Evolutionary conservation across 805 yeast species (phyloP).

Genomic region (Wickerhamiella kurtzmanii): DNA sequence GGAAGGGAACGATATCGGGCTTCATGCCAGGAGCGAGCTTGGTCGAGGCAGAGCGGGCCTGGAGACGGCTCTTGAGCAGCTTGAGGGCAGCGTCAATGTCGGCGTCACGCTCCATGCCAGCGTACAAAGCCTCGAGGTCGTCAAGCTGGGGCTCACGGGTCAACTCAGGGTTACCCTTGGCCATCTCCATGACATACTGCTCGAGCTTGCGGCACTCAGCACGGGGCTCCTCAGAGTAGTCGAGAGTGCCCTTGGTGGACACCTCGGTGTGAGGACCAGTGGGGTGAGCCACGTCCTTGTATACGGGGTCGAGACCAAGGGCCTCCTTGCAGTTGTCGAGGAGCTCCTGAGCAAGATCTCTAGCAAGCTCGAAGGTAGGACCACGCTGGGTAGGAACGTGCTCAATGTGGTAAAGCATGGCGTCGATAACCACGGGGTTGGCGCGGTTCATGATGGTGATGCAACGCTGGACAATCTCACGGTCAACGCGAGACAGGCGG

Average conservation of each 20-base stretch:
- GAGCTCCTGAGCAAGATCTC: constrained; percentile 79
- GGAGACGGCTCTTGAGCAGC: constrained; percentile 17
- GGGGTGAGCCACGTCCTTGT: constrained; percentile 87
- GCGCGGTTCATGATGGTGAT: constrained; percentile 96
- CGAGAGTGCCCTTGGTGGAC: constrained; percentile 76
- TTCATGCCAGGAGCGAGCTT: constrained; percentile 20
- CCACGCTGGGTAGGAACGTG: constrained; percentile 77
- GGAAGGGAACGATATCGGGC: constrained; percentile 77
- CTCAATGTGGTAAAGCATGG: constrained; percentile 90
- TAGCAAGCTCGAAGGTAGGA: constrained; percentile 83
- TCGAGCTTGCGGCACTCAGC: constrained; percentile 87
- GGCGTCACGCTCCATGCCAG: constrained; percentile 12
- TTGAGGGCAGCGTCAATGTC: constrained; percentile 19
- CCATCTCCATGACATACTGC: constrained; percentile 92
- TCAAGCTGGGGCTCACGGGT: constrained; percentile 37
- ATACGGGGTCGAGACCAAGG: constrained; percentile 67
- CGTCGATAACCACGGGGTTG: constrained; percentile 80
- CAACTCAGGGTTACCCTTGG: constrained; percentile 69
- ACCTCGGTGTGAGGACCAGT: constrained; percentile 88
- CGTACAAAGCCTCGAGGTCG: constrained; percentile 22
- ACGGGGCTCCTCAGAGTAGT: constrained; percentile 73
- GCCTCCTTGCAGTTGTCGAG: constrained; percentile 93
- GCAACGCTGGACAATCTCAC: constrained; percentile 93
- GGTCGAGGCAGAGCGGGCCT: constrained; percentile 1
- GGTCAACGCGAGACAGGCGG: constrained; percentile 73